Percentiles rank a stretch among this genome's conserved stretches.
phyloP scores from a whole-genome alignment of 2,329 filamentous ascomycete genomes.

The Arthrobotrys musiformis region DNA sequence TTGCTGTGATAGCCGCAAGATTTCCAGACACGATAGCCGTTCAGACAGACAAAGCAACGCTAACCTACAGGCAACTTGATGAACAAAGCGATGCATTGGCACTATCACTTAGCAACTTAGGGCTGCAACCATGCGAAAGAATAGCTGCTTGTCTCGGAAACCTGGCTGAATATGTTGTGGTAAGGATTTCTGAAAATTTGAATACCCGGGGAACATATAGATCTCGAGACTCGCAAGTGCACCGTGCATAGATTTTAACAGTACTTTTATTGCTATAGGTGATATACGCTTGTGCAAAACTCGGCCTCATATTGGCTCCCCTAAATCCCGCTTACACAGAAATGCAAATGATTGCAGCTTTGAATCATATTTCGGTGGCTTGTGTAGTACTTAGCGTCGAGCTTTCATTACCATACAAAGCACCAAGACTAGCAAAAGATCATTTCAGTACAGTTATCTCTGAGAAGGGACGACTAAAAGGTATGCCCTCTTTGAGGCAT shows the following conservation, averaged over 20 bases:
- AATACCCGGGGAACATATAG: too few relatives aligned
- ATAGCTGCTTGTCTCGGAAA: conserved; percentile 92
- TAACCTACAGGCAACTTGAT: conserved; percentile 82
- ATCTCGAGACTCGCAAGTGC: not conserved
- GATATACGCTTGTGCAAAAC: conserved; percentile 81
- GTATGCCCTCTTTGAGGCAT: conserved; percentile 72
- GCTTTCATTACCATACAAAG: conserved; percentile 79
- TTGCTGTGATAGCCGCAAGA: not conserved
- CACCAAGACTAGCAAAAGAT: conserved; percentile 67
- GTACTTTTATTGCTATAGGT: conserved; percentile 11
- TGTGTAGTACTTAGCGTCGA: conserved; percentile 85
- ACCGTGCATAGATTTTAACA: not conserved
- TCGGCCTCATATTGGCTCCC: conserved; percentile 85
- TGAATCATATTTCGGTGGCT: conserved; percentile 77
- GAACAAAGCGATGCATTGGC: conserved; percentile 79
- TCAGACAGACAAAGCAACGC: conserved; percentile 70
- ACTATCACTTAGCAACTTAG: conserved; percentile 72
- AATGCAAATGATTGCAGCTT: conserved; percentile 78
- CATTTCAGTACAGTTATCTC: conserved; percentile 57
- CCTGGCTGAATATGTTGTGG: conserved; percentile 80
- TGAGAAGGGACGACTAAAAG: not conserved
- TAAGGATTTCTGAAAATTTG: too few relatives aligned
- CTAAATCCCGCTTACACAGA: conserved; percentile 91
- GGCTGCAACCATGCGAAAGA: conserved; percentile 82
- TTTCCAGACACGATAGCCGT: conserved; percentile 67